Percentiles rank a stretch among this genome's conserved stretches.
Evolutionary conservation across 202 grass and related monocot species (phyloP).

Genomic region (Setaria italica): DNA sequence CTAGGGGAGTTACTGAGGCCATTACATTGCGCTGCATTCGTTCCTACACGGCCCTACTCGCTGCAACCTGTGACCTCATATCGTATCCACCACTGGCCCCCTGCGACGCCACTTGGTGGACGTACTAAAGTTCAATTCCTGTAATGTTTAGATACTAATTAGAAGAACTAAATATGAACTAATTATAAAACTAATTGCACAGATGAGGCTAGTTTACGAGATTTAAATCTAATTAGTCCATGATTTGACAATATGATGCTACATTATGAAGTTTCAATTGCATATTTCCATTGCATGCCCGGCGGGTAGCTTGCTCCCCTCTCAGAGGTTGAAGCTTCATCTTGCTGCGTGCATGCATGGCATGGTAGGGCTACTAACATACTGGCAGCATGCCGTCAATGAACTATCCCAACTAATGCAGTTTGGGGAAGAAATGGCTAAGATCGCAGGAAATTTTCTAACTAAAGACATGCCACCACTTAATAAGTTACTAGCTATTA

Average conservation of each 20-base stretch:
- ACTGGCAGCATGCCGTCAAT: not conserved
- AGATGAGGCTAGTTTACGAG: too few relatives aligned
- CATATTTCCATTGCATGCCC: not conserved
- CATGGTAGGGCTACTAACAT: not conserved
- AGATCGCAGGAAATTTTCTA: not conserved
- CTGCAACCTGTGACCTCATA: conserved; percentile 2
- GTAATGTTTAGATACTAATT: too few relatives aligned
- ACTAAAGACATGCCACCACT: not conserved
- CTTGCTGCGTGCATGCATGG: not conserved
- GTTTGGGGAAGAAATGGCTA: not conserved
- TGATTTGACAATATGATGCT: too few relatives aligned
- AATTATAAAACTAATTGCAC: too few relatives aligned
- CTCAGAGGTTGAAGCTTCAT: not conserved
- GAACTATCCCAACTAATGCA: not conserved
- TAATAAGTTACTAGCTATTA: too few relatives aligned
- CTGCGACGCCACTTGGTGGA: conserved; percentile 1
- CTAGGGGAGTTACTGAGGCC: not conserved
- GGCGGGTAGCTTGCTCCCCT: not conserved
- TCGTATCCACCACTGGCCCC: not conserved
- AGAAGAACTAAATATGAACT: too few relatives aligned
- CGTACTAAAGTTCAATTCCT: too few relatives aligned
- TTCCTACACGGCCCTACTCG: conserved; percentile 11
- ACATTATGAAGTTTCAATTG: not conserved
- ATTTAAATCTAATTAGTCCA: too few relatives aligned
- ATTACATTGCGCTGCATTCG: not conserved